A percentile compares a stretch with the other conserved stretches of the same genome.
These are phyloP conservation scores for Prinsepia uniflora DNA, from an alignment of 306 rosid species.

Conservation along the genomic window DNA sequence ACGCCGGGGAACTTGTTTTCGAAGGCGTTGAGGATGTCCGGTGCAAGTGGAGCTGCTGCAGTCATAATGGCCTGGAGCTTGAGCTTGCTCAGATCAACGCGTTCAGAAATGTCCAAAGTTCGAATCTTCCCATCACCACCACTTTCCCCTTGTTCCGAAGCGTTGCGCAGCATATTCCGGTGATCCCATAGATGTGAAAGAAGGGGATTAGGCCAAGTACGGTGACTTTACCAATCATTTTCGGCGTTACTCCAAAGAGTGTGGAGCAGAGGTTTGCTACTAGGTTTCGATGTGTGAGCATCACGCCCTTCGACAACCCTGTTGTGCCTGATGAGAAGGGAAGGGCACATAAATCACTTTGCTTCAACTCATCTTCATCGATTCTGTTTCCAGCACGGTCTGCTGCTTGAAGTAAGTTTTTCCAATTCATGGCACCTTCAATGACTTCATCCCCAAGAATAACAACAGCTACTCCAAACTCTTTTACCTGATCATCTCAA, in stretches of 20 bases:
- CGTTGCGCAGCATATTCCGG: constrained; percentile 93
- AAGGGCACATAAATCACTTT: constrained; percentile 79
- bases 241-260: constrained; percentile 51
- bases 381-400: constrained; percentile 43
- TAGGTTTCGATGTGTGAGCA: constrained; percentile 74
- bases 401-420: constrained; percentile 68
- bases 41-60: constrained; percentile 95
- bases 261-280: constrained; percentile 86
- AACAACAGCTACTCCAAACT: constrained; percentile 54
- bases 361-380: constrained; percentile 35
- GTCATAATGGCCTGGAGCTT: constrained; percentile 83
- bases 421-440: constrained; percentile 75
- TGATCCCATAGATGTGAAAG: constrained; percentile 84
- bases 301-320: constrained; percentile 86
- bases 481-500: constrained; percentile 51
- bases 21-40: constrained; percentile 62
- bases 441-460: constrained; percentile 56
- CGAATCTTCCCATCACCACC: constrained; percentile 83
- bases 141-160: constrained; percentile 81
- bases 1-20: constrained; percentile 80
- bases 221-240: constrained; percentile 70
- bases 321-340: constrained; percentile 98
- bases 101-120: constrained; percentile 55
- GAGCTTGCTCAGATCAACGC: constrained; percentile 73
- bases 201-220: constrained; percentile 77